Conservation (phyloP, 2,329 filamentous ascomycete genomes). For the Fusarium sp. region DNA sequence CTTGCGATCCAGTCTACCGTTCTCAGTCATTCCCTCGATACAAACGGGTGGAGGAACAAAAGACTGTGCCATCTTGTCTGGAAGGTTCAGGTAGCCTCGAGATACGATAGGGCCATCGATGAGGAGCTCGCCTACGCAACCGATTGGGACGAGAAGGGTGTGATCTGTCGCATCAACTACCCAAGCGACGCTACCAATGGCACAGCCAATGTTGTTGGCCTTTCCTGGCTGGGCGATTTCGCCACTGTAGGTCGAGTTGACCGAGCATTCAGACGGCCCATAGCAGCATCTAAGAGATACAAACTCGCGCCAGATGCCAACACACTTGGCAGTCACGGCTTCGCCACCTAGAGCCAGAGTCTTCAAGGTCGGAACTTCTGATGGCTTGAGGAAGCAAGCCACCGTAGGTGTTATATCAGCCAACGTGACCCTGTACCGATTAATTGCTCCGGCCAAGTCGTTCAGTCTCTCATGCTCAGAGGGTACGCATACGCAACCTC, state of each 20-base stretch:
- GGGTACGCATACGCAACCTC: constrained; percentile 30
- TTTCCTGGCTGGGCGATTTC: constrained; percentile 24
- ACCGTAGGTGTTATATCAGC: constrained; percentile 32
- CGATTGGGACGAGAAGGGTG: constrained; percentile 6
- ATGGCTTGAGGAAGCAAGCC: constrained; percentile 21
- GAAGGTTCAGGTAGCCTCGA: constrained; percentile 31
- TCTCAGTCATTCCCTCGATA: neutral
- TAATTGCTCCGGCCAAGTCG: constrained; percentile 21
- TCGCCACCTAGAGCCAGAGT: constrained; percentile 28
- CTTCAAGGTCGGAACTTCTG: constrained; percentile 20
- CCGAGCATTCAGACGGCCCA: constrained; percentile 24
- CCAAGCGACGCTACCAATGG: constrained; percentile 24
- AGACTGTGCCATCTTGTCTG: constrained; percentile 15
- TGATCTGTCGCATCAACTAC: constrained; percentile 18
- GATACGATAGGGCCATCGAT: constrained; percentile 35
- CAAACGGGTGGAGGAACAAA: constrained; percentile 11
- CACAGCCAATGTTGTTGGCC: constrained; percentile 29
- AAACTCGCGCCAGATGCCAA: constrained; percentile 28
- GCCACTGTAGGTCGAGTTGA: constrained; percentile 21
- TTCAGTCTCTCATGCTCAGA: constrained; percentile 32
- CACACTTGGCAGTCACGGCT: constrained; percentile 30
- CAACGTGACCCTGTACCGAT: constrained; percentile 16
- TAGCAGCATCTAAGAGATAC: constrained; percentile 33
- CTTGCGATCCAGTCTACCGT: neutral
- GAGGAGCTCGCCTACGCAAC: constrained; percentile 23